Evolutionary conservation across 2,329 filamentous ascomycete genomes (phyloP).

Genomic region (Cercospora sesami): DNA sequence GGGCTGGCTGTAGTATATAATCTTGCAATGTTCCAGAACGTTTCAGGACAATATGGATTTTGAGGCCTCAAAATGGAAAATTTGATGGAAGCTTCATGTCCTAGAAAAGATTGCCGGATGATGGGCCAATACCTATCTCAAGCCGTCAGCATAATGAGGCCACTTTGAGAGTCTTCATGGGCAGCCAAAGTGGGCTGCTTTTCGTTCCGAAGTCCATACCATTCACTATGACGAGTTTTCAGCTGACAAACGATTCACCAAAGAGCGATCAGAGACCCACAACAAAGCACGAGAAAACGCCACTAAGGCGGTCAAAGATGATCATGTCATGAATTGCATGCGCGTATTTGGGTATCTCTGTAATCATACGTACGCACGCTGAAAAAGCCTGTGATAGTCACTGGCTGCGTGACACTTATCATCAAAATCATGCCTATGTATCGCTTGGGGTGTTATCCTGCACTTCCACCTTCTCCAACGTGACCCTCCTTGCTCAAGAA

Average conservation of each 20-base stretch:
- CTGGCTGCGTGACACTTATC: constrained; percentile 16
- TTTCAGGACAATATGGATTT: not conserved
- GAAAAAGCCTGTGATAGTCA: not conserved
- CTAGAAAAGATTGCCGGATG: not conserved
- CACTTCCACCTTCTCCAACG: not conserved
- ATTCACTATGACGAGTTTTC: not conserved
- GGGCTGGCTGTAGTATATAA: not conserved
- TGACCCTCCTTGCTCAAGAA: not conserved
- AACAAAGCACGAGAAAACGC: not conserved
- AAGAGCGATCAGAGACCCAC: not conserved
- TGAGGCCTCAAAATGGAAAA: not conserved
- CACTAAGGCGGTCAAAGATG: constrained; percentile 1
- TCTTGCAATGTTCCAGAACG: not conserved
- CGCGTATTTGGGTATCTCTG: constrained; percentile 18
- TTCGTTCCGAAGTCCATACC: not conserved
- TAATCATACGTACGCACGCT: constrained; percentile 10
- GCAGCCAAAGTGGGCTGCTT: not conserved
- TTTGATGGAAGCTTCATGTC: not conserved
- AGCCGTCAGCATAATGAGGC: not conserved
- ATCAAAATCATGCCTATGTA: constrained; percentile 19
- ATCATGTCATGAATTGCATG: not conserved
- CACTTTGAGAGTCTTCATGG: not conserved
- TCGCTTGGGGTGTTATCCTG: not conserved
- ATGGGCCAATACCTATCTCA: not conserved
- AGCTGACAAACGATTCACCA: not conserved